Conservation (phyloP, 2,329 filamentous ascomycete species). For the Neofusicoccum sp. region DNA sequence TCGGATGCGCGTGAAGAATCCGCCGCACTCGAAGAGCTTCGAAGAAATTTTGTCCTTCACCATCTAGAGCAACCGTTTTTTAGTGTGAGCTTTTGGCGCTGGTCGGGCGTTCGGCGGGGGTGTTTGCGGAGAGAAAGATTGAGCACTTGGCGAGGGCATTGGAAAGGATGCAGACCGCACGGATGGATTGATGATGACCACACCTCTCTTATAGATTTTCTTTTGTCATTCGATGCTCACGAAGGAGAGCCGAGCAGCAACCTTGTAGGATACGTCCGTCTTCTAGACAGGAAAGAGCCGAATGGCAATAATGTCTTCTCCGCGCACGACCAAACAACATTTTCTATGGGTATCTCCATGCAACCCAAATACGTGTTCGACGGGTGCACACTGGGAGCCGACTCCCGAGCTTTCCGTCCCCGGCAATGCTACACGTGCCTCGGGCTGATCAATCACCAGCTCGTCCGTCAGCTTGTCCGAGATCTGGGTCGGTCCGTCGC, state of each 20-base stretch:
- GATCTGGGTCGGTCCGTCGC: too few relatives aligned
- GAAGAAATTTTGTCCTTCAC: not conserved
- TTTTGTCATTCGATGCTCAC: not conserved
- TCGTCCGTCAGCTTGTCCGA: too few relatives aligned
- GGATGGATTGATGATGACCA: slow-evolving; percentile 2
- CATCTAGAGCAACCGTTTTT: not conserved
- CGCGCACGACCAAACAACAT: not conserved
- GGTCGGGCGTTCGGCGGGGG: not conserved
- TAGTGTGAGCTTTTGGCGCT: not conserved
- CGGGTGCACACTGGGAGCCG: too few relatives aligned
- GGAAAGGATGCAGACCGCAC: not conserved
- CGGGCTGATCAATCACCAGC: too few relatives aligned
- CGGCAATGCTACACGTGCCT: too few relatives aligned
- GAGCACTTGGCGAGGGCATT: not conserved
- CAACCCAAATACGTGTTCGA: too few relatives aligned
- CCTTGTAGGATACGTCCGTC: slow-evolving; percentile 9
- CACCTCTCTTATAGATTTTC: slow-evolving; percentile 1
- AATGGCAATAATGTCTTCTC: not conserved
- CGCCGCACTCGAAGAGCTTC: not conserved
- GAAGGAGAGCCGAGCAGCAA: not conserved
- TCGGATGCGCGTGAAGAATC: slow-evolving; percentile 53
- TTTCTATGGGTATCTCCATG: too few relatives aligned
- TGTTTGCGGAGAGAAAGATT: not conserved
- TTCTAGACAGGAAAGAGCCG: not conserved
- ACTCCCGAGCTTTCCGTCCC: too few relatives aligned